A percentile compares a stretch with the other conserved stretches of the same genome.
Evolutionary conservation across 2,329 filamentous ascomycete genomes (phyloP).

Genomic region (Cladobotryum mycophilum): DNA sequence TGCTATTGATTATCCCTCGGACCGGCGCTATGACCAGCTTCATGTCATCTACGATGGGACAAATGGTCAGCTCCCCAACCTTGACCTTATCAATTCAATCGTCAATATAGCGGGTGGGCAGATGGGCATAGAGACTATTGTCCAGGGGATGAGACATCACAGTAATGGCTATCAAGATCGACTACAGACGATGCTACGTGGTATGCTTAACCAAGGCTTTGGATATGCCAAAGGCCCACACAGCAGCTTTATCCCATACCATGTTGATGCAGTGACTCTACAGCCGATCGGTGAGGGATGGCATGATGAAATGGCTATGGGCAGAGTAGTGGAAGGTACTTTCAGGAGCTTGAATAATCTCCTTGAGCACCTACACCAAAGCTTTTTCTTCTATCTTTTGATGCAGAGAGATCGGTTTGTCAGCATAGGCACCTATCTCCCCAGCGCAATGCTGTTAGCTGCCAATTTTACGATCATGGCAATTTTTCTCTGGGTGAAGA

Average conservation of each 20-base stretch:
- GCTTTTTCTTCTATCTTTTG: conserved; percentile 97
- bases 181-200: conserved; percentile 79
- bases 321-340: conserved; percentile 79
- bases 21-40: conserved; percentile 76
- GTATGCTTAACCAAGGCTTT: conserved; percentile 86
- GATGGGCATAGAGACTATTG: conserved; percentile 77
- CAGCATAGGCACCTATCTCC: conserved; percentile 94
- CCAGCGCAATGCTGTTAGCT: conserved; percentile 94
- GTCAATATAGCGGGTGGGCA: conserved; percentile 82
- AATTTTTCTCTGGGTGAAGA: conserved; percentile 88
- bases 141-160: conserved; percentile 87
- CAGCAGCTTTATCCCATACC: conserved; percentile 94
- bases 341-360: conserved; percentile 94
- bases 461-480: conserved; percentile 94
- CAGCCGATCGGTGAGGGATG: conserved; percentile 86
- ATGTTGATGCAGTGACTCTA: conserved; percentile 91
- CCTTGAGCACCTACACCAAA: conserved; percentile 93
- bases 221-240: conserved; percentile 87
- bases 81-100: conserved; percentile 93
- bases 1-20: conserved; percentile 87
- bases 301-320: conserved; percentile 97
- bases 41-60: conserved; percentile 93
- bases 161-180: conserved; percentile 73
- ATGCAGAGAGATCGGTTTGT: conserved; percentile 91
- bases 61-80: conserved; percentile 90